A percentile compares a stretch with the other conserved stretches of the same genome.
Conservation (phyloP, 148 eudicot species). For the Camellia sinensis region DNA sequence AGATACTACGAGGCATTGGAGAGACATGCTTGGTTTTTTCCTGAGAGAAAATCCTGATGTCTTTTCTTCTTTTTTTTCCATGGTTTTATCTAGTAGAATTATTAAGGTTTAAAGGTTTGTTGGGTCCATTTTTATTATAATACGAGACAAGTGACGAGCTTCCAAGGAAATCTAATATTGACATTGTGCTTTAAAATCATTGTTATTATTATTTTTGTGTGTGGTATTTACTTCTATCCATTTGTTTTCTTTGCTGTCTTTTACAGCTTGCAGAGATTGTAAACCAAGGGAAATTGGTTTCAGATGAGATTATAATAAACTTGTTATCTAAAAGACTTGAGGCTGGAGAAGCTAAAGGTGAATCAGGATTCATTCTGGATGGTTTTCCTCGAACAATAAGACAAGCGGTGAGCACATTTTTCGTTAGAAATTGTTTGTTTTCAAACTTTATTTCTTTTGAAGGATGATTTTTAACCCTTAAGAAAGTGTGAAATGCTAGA, state of each 20-base stretch:
- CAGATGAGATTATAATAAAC: constrained; percentile 84
- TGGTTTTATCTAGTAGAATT: neutral
- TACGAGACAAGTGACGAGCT: neutral
- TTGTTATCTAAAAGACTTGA: constrained; percentile 94
- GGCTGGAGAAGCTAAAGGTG: constrained; percentile 81
- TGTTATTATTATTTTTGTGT: neutral
- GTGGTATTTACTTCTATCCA: constrained; percentile 1
- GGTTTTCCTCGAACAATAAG: constrained; percentile 97
- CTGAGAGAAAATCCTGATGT: neutral
- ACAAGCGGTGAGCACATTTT: constrained; percentile 75
- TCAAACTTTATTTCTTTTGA: neutral
- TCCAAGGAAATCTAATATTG: neutral
- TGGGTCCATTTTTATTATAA: neutral
- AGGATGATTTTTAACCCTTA: neutral
- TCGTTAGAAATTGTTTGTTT: neutral
- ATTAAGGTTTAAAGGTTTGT: neutral
- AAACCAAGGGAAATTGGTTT: constrained; percentile 91
- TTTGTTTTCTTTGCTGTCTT: constrained; percentile 7
- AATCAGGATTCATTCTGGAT: constrained; percentile 94
- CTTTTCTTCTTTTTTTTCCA: neutral
- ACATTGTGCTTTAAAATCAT: neutral
- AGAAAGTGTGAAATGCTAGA: neutral
- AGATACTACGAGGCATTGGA: no score
- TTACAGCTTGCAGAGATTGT: constrained; percentile 88
- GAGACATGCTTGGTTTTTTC: no score